Evolutionary conservation across 1,139 yeast species (phyloP).

Genomic region (Suhomyces taliae): DNA sequence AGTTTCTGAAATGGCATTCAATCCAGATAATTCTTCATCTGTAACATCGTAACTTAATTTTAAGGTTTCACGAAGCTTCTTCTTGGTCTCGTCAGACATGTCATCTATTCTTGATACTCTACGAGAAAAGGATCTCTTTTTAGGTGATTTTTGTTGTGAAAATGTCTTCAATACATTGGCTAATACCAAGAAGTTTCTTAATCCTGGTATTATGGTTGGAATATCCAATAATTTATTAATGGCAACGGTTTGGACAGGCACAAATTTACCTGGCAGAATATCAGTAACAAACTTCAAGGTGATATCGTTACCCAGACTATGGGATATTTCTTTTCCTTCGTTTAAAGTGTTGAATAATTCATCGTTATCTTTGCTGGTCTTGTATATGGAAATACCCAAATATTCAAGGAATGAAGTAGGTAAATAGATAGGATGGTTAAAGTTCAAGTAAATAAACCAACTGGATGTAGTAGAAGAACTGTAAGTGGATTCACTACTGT

Average conservation of each 20-base stretch:
- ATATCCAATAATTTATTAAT: constrained; percentile 27
- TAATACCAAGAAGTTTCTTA: constrained; percentile 35
- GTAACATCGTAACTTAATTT: constrained; percentile 39
- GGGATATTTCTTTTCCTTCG: constrained; percentile 17
- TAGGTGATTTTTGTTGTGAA: not conserved
- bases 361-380: constrained; percentile 2
- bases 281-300: constrained; percentile 9
- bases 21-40: constrained; percentile 41
- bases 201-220: constrained; percentile 25
- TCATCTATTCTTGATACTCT: constrained; percentile 14
- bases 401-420: constrained; percentile 33
- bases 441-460: constrained; percentile 23
- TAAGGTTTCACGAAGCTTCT: constrained; percentile 37
- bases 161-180: constrained; percentile 19
- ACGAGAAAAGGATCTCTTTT: constrained; percentile 6
- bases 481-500: constrained; percentile 4
- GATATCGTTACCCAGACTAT: constrained; percentile 1
- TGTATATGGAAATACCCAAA: constrained; percentile 23
- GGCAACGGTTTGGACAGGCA: constrained; percentile 23
- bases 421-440: constrained; percentile 27
- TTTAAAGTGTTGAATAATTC: constrained; percentile 20
- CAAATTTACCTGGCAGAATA: constrained; percentile 10
- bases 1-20: constrained; percentile 30
- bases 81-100: constrained; percentile 24
- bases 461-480: constrained; percentile 5